A percentile compares a stretch with the other conserved stretches of the same genome.
Evolutionary conservation across 495 filamentous ascomycete species (phyloP).

Genomic region (Pyronema domesticum): DNA sequence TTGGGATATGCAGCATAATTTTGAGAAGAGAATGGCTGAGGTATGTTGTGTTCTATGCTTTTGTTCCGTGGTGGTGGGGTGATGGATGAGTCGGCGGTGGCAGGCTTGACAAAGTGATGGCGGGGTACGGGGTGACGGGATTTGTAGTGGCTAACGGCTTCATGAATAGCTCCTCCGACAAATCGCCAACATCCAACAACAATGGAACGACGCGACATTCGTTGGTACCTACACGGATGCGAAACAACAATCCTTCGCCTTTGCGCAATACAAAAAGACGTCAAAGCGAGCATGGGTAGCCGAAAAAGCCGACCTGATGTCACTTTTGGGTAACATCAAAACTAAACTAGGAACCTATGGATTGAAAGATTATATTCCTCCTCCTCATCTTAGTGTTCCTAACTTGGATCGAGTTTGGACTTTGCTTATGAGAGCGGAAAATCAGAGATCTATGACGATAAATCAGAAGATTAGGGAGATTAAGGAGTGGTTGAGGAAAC

Average conservation of each 20-base stretch:
- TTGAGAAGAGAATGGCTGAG: constrained; percentile 69
- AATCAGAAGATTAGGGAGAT: constrained; percentile 98
- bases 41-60: background rate
- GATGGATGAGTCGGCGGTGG: background rate
- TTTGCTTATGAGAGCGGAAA: constrained; percentile 58
- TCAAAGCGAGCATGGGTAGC: constrained; percentile 89
- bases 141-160: background rate
- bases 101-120: background rate
- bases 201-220: constrained; percentile 65
- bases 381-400: constrained; percentile 58
- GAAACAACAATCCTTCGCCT: constrained; percentile 65
- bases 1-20: constrained; percentile 97
- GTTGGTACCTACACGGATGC: constrained; percentile 85
- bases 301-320: constrained; percentile 87
- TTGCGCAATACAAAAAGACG: constrained; percentile 70
- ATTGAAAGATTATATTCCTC: constrained; percentile 77
- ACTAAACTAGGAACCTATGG: constrained; percentile 93
- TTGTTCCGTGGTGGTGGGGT: no score
- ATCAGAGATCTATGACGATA: constrained; percentile 73
- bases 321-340: constrained; percentile 93
- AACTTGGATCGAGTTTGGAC: constrained; percentile 70
- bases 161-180: constrained; percentile 42
- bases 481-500: constrained; percentile 79
- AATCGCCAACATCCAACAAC: constrained; percentile 50
- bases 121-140: background rate